Evolutionary conservation across 2,329 filamentous ascomycete species (phyloP).

Genomic region (Fusarium pseudonygamai): DNA sequence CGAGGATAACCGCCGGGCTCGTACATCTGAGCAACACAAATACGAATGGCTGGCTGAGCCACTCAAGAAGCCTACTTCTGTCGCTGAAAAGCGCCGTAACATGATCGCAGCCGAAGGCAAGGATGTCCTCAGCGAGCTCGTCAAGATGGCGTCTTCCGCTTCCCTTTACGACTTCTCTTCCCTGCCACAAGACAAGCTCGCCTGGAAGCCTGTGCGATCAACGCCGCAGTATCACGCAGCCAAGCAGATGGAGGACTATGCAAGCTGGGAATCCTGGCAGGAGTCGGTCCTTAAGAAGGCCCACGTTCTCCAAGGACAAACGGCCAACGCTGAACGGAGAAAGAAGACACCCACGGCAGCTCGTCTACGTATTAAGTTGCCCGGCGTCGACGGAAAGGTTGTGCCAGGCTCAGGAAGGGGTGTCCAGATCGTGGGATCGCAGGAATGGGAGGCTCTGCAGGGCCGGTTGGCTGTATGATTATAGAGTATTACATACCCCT

Average conservation of each 20-base stretch:
- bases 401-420: constrained; percentile 50
- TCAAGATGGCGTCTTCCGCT: constrained; percentile 67
- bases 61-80: constrained; percentile 57
- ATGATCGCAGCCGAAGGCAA: constrained; percentile 69
- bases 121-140: constrained; percentile 71
- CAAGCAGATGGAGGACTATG: constrained; percentile 72
- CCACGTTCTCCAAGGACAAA: constrained; percentile 47
- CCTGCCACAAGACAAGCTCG: constrained; percentile 67
- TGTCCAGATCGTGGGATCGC: constrained; percentile 63
- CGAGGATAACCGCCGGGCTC: constrained; percentile 71
- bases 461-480: constrained; percentile 49
- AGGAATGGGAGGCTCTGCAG: constrained; percentile 66
- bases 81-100: constrained; percentile 59
- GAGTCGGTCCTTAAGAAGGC: constrained; percentile 64
- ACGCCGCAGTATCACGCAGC: constrained; percentile 75
- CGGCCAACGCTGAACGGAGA: constrained; percentile 32
- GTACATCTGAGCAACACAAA: constrained; percentile 63
- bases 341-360: constrained; percentile 52
- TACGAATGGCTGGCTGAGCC: constrained; percentile 72
- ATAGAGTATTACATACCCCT: constrained; percentile 39
- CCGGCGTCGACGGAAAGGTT: constrained; percentile 57
- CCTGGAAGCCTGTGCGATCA: constrained; percentile 71
- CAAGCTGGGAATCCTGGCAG: constrained; percentile 68
- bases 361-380: constrained; percentile 61
- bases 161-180: constrained; percentile 67